Base-by-base conservation (phyloP, 1,139 yeast species). In the Pichia norvegensis region DNA sequence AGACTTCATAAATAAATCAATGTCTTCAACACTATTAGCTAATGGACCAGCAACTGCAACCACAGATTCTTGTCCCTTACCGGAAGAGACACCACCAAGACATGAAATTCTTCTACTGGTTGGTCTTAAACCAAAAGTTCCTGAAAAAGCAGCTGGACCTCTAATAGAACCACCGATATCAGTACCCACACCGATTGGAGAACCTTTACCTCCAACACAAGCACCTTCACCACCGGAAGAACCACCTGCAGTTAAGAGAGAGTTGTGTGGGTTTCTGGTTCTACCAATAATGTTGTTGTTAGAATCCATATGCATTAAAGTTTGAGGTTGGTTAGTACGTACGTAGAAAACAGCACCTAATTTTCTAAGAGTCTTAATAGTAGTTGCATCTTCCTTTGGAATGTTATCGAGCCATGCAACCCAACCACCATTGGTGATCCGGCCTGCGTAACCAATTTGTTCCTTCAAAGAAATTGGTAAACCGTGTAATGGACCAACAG, bases 161-260 rank as follows among this genome's bases (percentile, higher is more conserved):
- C 92, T 73, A 52, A 84, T 79, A 2, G 85, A 78, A 1, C 92
- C 94, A 50, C 92, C 94, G 55, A 84, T 82, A 63, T 84, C 94
- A 37, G 85, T 74, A 19, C 92, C 92, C 47, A 83, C 70, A 40
- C 90, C 90, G 38, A 82, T 52, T 2, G 77, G 70, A 29, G 85
- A 76, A 11, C 81, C 87, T 41, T 79, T 81, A 63, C 79, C 75
- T 1, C 75, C 78, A 40, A 79, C 77, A 54, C 79, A 62, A 0
- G 88, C 76, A 53, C 90, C 88, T 62, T 83, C 92, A 54, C 94
- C 94, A 31, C 85, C 80, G 1, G 87, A 80, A 0, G 87, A 80
- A 11, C 94, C 94, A 51, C 84, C 84, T 4, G 80, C 70, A 17
- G 79, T 72, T 48, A 77, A 60, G 14, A 70, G 61, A 4, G 78